phyloP scores from a whole-genome alignment of 108 stramenopile genomes.

The Skeletonema tropicum region DNA sequence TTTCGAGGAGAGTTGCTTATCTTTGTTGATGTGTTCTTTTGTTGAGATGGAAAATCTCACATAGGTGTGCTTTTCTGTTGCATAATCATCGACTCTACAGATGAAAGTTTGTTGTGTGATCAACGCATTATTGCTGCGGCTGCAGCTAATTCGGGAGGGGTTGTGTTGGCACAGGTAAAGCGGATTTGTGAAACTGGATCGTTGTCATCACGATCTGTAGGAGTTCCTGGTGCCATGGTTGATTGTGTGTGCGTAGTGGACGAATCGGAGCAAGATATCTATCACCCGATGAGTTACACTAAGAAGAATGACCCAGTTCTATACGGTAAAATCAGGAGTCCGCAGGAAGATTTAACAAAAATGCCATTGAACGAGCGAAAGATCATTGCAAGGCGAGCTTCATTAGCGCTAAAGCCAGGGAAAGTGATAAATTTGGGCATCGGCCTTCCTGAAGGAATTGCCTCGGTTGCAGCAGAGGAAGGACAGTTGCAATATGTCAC shows the following conservation, averaged over 20 bases:
- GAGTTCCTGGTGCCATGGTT: constrained; percentile 77
- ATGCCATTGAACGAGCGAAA: constrained; percentile 67
- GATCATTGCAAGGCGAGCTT: constrained; percentile 78
- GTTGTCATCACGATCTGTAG: constrained; percentile 57
- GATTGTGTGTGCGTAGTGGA: constrained; percentile 79
- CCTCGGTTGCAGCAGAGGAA: constrained; percentile 79
- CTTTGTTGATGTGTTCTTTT: no score
- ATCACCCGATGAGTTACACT: constrained; percentile 71
- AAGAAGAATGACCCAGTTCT: constrained; percentile 60
- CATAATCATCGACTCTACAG: no score
- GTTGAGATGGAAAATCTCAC: no score
- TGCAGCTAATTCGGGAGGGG: constrained; percentile 71
- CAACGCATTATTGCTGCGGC: constrained; percentile 69
- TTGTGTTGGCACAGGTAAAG: constrained; percentile 85
- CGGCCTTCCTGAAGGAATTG: constrained; percentile 83
- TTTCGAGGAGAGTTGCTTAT: no score
- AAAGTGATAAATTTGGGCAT: constrained; percentile 80
- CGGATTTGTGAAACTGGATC: constrained; percentile 64
- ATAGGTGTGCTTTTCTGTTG: no score
- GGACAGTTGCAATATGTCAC: constrained; percentile 66
- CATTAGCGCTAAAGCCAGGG: constrained; percentile 59
- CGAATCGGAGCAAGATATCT: constrained; percentile 63
- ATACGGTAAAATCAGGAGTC: constrained; percentile 62
- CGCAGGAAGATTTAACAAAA: constrained; percentile 43
- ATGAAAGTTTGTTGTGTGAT: constrained; percentile 61